These are phyloP conservation scores for Salix exigua DNA, from an alignment of 345 rosid species.

Conservation along the genomic window DNA sequence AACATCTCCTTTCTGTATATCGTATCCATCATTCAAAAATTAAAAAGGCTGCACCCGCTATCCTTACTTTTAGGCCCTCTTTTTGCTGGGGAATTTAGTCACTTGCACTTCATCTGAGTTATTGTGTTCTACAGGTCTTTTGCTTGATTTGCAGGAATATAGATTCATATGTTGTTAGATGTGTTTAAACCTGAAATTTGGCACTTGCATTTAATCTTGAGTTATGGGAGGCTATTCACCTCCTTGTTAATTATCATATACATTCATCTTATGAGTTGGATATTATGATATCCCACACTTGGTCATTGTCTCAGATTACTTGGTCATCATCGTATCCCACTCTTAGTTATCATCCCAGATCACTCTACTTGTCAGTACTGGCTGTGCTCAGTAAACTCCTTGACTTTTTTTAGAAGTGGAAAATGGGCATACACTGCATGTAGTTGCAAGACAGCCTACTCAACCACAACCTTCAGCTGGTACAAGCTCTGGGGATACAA, in stretches of 20 bases:
- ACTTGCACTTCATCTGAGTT: neutral
- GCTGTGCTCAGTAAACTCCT: constrained; percentile 17
- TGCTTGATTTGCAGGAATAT: neutral
- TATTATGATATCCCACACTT: neutral
- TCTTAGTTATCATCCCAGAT: neutral
- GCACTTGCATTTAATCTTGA: neutral
- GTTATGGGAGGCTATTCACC: neutral
- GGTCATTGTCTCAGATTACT: neutral
- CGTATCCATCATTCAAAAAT: constrained; percentile 55
- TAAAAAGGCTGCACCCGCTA: neutral
- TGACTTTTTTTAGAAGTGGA: constrained; percentile 71
- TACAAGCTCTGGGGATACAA: constrained; percentile 49
- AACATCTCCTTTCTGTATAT: constrained; percentile 79
- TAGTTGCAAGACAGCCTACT: constrained; percentile 76
- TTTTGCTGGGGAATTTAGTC: neutral
- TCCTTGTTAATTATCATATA: neutral
- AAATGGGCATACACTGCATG: constrained; percentile 86
- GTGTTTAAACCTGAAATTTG: neutral
- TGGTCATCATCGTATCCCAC: neutral
- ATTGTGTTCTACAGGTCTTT: neutral
- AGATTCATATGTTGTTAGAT: neutral
- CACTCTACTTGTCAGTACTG: neutral
- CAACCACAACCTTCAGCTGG: constrained; percentile 53
- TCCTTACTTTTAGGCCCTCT: neutral
- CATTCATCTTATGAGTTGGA: neutral